phyloP scores from a whole-genome alignment of 352 stramenopile species.

The Phytophthora pini region DNA sequence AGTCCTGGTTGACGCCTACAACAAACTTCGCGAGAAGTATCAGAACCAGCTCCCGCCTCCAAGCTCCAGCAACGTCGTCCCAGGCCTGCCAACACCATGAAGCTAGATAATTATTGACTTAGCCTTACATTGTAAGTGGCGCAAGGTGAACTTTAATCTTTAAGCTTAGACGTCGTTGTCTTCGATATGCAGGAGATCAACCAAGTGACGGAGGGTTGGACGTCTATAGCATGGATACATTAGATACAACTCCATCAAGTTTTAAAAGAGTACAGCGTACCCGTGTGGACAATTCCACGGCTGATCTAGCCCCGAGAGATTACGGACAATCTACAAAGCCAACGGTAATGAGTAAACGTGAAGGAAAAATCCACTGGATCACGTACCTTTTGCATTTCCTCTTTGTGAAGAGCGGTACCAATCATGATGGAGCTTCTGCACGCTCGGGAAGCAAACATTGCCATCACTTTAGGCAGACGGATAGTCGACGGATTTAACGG shows the following conservation, averaged over 20 bases:
- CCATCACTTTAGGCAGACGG: conserved; percentile 94
- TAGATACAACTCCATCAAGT: neutral
- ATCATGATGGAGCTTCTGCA: conserved; percentile 98
- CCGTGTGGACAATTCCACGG: conserved; percentile 97
- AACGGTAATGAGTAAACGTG: conserved; percentile 3
- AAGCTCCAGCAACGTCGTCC: conserved; percentile 2
- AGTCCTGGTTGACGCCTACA: conserved; percentile 44
- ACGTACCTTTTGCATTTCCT: conserved; percentile 92
- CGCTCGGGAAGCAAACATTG: conserved; percentile 96
- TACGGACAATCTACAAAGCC: conserved; percentile 74
- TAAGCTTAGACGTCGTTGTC: conserved; percentile 23
- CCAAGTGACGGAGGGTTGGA: conserved; percentile 81
- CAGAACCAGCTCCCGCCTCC: conserved; percentile 41
- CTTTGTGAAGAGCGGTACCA: conserved; percentile 90
- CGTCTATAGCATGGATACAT: conserved; percentile 35
- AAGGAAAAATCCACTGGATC: neutral
- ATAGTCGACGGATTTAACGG: conserved; percentile 62
- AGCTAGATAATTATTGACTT: conserved; percentile 37
- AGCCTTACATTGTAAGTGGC: conserved; percentile 27
- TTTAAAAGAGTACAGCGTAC: conserved; percentile 34
- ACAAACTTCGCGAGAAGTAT: conserved; percentile 60
- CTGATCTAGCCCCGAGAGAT: conserved; percentile 91
- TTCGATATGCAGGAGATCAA: conserved; percentile 57
- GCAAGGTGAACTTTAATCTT: conserved; percentile 6
- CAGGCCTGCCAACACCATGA: conserved; percentile 13